A percentile compares a stretch with the other conserved stretches of the same genome.
Conservation (phyloP, 306 rosid genomes). For the Cyclanthera cordifolia region DNA sequence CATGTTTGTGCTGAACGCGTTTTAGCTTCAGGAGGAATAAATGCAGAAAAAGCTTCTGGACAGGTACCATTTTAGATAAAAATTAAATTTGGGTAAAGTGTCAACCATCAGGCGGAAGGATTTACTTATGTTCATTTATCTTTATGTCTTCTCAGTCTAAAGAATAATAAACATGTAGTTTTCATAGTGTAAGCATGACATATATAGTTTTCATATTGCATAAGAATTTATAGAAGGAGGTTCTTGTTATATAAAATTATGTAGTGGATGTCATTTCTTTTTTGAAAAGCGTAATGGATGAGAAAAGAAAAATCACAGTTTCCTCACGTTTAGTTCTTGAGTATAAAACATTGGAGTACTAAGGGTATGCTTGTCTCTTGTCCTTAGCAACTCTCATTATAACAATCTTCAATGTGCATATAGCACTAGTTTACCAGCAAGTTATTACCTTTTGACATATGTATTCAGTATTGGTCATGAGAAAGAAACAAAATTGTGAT, state of each 20-base stretch:
- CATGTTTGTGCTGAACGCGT: slow-evolving; percentile 90
- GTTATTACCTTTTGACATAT: background rate
- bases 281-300: background rate
- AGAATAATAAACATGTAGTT: background rate
- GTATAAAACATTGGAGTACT: background rate
- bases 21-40: slow-evolving; percentile 54
- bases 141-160: background rate
- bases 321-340: background rate
- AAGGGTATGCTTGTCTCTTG: background rate
- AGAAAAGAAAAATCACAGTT: background rate
- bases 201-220: background rate
- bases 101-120: background rate
- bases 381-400: background rate
- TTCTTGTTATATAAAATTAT: background rate
- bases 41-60: slow-evolving; percentile 78
- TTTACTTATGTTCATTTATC: background rate
- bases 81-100: background rate
- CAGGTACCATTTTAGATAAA: slow-evolving; percentile 33
- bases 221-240: background rate
- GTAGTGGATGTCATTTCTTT: background rate
- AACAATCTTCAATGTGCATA: background rate
- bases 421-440: background rate
- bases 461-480: background rate
- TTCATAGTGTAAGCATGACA: background rate
- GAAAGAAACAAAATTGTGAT: background rate